A percentile compares a stretch with the other conserved stretches of the same genome.
These are phyloP conservation scores for Naematelia encephala DNA, from an alignment of 768 basidiomycete species.

Conservation along the genomic window DNA sequence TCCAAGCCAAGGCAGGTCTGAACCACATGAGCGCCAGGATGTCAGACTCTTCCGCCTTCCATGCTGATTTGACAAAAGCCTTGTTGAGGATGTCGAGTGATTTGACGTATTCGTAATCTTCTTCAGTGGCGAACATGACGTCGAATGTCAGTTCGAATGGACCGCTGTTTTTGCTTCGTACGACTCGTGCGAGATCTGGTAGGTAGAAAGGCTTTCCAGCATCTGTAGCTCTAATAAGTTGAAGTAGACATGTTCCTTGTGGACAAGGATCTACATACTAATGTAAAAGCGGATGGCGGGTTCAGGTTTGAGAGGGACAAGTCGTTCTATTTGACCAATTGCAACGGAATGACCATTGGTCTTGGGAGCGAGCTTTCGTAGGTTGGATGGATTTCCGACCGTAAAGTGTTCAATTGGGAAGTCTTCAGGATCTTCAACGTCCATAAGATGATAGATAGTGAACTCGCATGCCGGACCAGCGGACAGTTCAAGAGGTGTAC, in stretches of 20 bases:
- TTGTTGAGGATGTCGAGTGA: not conserved
- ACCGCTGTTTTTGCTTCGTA: conserved; percentile 10
- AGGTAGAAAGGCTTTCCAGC: conserved; percentile 3
- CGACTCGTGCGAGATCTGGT: conserved; percentile 10
- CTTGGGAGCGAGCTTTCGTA: not conserved
- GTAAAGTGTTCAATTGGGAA: not conserved
- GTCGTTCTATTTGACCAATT: not conserved
- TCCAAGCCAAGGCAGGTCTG: conserved; percentile 4
- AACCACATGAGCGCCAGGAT: conserved; percentile 1
- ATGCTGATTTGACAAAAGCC: not conserved
- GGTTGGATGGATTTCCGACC: not conserved
- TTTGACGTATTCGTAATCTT: conserved; percentile 9
- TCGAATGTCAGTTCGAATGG: conserved; percentile 15
- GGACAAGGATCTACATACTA: not conserved
- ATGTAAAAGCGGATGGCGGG: not conserved
- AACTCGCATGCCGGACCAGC: conserved; percentile 5
- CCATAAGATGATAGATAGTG: conserved; percentile 9
- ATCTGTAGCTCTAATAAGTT: not conserved
- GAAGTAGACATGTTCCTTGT: not conserved
- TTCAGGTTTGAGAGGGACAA: not conserved
- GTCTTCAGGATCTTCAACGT: conserved; percentile 1
- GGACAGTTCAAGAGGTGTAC: conserved; percentile 3
- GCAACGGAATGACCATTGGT: not conserved
- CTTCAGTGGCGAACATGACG: conserved; percentile 12
- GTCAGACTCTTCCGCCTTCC: not conserved